A percentile compares a stretch with the other conserved stretches of the same genome.
phyloP scores from a whole-genome alignment of 345 rosid genomes.

The Erodium maritimum region DNA sequence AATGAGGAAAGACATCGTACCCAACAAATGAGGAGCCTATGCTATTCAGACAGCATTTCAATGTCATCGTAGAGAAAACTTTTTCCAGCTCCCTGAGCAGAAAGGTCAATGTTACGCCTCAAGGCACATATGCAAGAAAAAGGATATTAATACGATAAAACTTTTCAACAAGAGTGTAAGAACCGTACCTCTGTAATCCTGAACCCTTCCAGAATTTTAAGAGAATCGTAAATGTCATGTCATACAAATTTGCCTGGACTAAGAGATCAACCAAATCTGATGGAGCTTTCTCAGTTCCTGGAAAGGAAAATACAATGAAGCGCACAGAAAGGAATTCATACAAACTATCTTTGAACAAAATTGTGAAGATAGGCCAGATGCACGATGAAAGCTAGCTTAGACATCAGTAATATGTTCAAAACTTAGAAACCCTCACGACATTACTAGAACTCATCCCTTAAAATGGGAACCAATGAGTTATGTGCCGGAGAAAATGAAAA shows the following conservation, averaged over 20 bases:
- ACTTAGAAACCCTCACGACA: too few species aligned
- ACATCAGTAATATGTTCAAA: too few species aligned
- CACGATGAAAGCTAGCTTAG: too few species aligned
- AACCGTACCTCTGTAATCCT: constrained; percentile 46
- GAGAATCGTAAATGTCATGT: constrained; percentile 74
- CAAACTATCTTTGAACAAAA: too few species aligned
- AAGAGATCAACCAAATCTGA: constrained; percentile 71
- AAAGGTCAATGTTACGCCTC: constrained; percentile 9
- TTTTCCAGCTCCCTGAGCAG: constrained; percentile 71
- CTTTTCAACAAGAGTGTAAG: neutral
- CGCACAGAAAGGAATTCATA: too few species aligned
- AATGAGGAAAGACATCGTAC: constrained; percentile 13
- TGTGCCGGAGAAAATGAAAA: too few species aligned
- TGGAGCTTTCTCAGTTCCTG: constrained; percentile 44
- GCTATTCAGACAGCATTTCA: constrained; percentile 69
- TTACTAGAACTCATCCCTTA: too few species aligned
- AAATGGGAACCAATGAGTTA: too few species aligned
- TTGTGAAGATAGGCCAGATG: too few species aligned
- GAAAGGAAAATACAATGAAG: constrained; percentile 6
- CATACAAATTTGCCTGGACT: constrained; percentile 60
- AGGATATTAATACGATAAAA: neutral
- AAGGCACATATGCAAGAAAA: constrained; percentile 6
- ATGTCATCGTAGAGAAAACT: constrained; percentile 59
- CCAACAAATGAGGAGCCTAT: constrained; percentile 26
- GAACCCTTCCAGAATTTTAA: constrained; percentile 77